Conservation (phyloP, 2,329 filamentous ascomycete species). For the Bipolaris oryzae region DNA sequence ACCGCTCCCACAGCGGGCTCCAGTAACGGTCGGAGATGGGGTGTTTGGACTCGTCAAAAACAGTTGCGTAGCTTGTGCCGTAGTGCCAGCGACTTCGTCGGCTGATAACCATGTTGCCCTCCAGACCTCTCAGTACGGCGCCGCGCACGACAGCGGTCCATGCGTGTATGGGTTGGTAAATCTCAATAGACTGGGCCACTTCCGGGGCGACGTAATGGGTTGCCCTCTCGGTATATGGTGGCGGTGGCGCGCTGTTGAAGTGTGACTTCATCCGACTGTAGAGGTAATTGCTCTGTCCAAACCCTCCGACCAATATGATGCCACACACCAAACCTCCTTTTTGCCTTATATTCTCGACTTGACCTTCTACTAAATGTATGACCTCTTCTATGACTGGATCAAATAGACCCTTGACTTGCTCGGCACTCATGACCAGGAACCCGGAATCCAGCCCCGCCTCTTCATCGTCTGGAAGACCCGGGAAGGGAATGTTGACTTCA, state of each 20-base stretch:
- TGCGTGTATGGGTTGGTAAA: slow-evolving; percentile 81
- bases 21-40: slow-evolving; percentile 76
- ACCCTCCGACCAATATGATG: slow-evolving; percentile 82
- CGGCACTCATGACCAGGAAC: slow-evolving; percentile 73
- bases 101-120: slow-evolving; percentile 80
- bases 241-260: slow-evolving; percentile 62
- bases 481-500: slow-evolving; percentile 79
- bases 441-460: slow-evolving; percentile 75
- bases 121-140: slow-evolving; percentile 74
- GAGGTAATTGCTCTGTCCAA: slow-evolving; percentile 78
- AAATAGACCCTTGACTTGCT: slow-evolving; percentile 74
- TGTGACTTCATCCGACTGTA: slow-evolving; percentile 71
- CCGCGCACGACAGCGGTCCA: slow-evolving; percentile 83
- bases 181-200: slow-evolving; percentile 68
- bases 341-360: slow-evolving; percentile 50
- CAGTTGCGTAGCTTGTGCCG: slow-evolving; percentile 79
- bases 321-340: slow-evolving; percentile 57
- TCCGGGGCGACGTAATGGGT: slow-evolving; percentile 65
- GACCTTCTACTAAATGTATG: slow-evolving; percentile 50
- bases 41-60: slow-evolving; percentile 78
- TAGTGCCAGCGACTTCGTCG: slow-evolving; percentile 77
- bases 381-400: slow-evolving; percentile 72
- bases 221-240: slow-evolving; percentile 69
- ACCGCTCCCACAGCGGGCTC: slow-evolving; percentile 79
- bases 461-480: slow-evolving; percentile 76